These are phyloP conservation scores for Breviolum minutum DNA, from an alignment of 73 alveolate species.

Conservation along the genomic window DNA sequence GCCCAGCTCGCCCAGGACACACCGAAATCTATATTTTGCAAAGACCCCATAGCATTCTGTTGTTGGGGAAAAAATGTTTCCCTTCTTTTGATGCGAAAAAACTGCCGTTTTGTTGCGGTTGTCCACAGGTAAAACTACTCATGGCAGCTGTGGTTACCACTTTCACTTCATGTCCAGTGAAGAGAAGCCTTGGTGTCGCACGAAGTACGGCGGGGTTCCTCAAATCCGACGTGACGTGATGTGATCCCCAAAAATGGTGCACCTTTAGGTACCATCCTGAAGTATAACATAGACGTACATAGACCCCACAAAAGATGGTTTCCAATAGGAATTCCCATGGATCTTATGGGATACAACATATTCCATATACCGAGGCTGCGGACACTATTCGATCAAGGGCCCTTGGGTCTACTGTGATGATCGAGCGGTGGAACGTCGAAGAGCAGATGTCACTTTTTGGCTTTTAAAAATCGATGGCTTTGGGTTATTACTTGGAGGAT, in stretches of 20 bases:
- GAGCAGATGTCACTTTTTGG: constrained; percentile 31
- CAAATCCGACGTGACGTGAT: no score
- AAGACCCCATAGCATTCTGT: no score
- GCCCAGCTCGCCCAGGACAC: no score
- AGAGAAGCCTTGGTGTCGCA: constrained; percentile 93
- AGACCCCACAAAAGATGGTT: no score
- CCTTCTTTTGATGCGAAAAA: not conserved
- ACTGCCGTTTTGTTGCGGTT: not conserved
- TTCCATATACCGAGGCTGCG: constrained; percentile 69
- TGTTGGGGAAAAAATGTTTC: no score
- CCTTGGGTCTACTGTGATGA: constrained; percentile 83
- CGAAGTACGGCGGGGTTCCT: constrained; percentile 41
- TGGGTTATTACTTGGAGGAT: no score
- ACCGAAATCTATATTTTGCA: no score
- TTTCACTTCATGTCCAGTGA: constrained; percentile 90
- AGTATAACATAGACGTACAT: not conserved
- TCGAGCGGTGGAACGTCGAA: constrained; percentile 46
- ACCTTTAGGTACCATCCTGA: no score
- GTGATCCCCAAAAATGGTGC: no score
- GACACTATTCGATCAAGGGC: constrained; percentile 90
- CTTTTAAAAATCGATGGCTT: not conserved
- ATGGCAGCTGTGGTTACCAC: constrained; percentile 82
- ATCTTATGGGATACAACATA: no score
- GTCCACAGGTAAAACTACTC: constrained; percentile 55
- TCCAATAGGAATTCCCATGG: no score